These are phyloP conservation scores for Leccinum pallidistipes DNA, from an alignment of 1,284 basidiomycete genomes.

Conservation along the genomic window DNA sequence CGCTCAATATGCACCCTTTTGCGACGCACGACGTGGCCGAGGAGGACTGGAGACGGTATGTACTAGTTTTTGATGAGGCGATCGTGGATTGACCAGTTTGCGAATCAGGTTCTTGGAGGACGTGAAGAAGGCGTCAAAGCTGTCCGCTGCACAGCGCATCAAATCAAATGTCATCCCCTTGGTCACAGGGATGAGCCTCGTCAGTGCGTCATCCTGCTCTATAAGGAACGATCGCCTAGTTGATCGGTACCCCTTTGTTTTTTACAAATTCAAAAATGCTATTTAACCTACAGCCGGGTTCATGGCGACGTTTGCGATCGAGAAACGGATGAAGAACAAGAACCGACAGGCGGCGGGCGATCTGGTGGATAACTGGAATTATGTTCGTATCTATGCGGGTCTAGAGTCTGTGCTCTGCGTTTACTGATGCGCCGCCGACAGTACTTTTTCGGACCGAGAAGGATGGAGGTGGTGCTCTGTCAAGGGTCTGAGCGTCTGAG, in stretches of 20 bases:
- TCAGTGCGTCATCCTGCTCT: constrained; percentile 14
- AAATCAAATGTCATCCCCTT: constrained; percentile 28
- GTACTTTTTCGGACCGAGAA: constrained; percentile 36
- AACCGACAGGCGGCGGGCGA: constrained; percentile 34
- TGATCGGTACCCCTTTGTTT: not conserved
- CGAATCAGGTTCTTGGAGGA: constrained; percentile 23
- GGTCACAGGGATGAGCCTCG: constrained; percentile 20
- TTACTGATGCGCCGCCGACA: not conserved
- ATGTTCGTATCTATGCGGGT: constrained; percentile 19
- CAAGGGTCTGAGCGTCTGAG: constrained; percentile 33
- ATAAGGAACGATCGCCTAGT: not conserved
- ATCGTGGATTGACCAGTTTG: not conserved
- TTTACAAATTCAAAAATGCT: not conserved
- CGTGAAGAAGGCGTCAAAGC: constrained; percentile 27
- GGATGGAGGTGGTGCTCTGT: constrained; percentile 31
- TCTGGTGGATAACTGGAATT: constrained; percentile 34
- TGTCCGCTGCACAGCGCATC: constrained; percentile 31
- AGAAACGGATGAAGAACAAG: constrained; percentile 27
- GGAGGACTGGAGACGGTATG: constrained; percentile 35
- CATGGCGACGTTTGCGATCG: constrained; percentile 22
- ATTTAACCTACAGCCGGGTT: constrained; percentile 18
- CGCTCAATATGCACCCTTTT: constrained; percentile 27
- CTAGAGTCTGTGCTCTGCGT: not conserved
- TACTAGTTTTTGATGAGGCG: not conserved
- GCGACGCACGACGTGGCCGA: constrained; percentile 32